Evolutionary conservation across 805 yeast genomes (phyloP), one percentile per base, ranked within the genome.

Genomic region (Saccharomycopsis sp.): DNA sequence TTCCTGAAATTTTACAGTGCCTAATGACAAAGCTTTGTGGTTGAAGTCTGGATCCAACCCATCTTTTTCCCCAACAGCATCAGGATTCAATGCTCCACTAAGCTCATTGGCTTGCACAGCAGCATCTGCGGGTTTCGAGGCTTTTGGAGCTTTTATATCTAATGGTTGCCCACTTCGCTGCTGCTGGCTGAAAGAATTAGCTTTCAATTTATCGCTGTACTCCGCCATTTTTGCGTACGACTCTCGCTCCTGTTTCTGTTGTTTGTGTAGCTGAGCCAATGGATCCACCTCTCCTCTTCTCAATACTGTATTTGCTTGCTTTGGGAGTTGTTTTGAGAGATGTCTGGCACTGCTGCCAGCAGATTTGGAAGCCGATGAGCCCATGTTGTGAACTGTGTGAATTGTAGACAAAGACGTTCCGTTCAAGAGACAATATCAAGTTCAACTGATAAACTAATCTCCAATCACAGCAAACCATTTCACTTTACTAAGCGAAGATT

Each of bases 361-460:
- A 24, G 40, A 52, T 47, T 60, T 60, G 5, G 62, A 60, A 3
- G 60, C 62, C 16, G 62, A 14, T 5, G 60, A 54, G 16, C 62
- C 62, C 62, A 60, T 60, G 4, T 16, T 29, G 12, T 29, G 37
- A 29, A 7, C 37, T 5, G 37, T 29, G 37, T 29, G n/a, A n/a
- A n/a, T n/a, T n/a, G n/a, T n/a, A n/a, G n/a, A n/a, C n/a, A n/a
- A n/a, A n/a, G n/a, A n/a, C n/a, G n/a, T n/a, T n/a, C n/a, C n/a
- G n/a, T n/a, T n/a, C n/a, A n/a, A n/a, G n/a, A n/a, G n/a, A n/a
- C n/a, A n/a, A n/a, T n/a, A n/a, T n/a, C n/a, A n/a, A n/a, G n/a
- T n/a, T n/a, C n/a, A n/a, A n/a, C n/a, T n/a, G n/a, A n/a, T n/a
- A n/a, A n/a, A n/a, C n/a, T n/a, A n/a, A n/a, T n/a, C 37, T 29